Conservation (phyloP, 805 yeast species). For the Saccharomyces jurei region DNA sequence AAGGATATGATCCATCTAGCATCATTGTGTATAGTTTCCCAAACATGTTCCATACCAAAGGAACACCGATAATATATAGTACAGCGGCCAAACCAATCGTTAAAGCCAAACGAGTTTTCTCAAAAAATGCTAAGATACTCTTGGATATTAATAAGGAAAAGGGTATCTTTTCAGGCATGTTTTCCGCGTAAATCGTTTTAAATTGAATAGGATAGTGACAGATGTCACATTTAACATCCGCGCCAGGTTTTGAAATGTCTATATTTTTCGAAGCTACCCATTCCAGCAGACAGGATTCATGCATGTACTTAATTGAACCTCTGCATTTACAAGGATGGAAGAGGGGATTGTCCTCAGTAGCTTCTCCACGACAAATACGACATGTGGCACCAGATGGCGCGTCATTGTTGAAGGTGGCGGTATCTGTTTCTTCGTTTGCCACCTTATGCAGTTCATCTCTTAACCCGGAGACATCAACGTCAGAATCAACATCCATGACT, state of each 20-base stretch:
- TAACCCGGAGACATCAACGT: not conserved
- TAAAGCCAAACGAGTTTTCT: constrained; percentile 11
- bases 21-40: constrained; percentile 50
- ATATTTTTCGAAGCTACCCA: constrained; percentile 54
- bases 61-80: constrained; percentile 43
- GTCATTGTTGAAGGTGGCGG: not conserved
- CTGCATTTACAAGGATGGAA: constrained; percentile 89
- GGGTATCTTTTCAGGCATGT: constrained; percentile 63
- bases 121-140: constrained; percentile 19
- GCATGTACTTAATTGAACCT: constrained; percentile 89
- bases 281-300: constrained; percentile 81
- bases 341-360: constrained; percentile 67
- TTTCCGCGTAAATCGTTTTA: constrained; percentile 52
- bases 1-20: constrained; percentile 47
- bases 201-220: constrained; percentile 72
- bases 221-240: constrained; percentile 71
- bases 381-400: constrained; percentile 41
- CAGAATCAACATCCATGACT: not conserved
- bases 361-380: constrained; percentile 91
- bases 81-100: constrained; percentile 24
- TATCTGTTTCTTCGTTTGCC: not conserved
- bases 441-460: not conserved
- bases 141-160: constrained; percentile 38
- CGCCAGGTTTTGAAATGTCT: constrained; percentile 30
- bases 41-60: constrained; percentile 47